Base-by-base conservation (phyloP, 164 flowering plant species). In the Vitis labrusca region DNA sequence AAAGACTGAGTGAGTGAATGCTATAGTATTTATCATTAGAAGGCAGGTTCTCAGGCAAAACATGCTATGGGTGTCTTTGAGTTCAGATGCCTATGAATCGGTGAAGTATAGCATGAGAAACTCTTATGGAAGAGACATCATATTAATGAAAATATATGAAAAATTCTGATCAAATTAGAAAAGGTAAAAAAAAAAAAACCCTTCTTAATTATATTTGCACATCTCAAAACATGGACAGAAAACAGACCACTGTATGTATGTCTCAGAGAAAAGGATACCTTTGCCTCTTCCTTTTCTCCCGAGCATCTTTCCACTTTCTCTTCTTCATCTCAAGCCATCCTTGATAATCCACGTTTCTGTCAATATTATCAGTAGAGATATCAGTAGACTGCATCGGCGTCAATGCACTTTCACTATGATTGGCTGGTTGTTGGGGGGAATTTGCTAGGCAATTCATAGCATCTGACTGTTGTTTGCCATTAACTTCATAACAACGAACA, bases 241-340 rank as follows among this genome's bases (percentile, higher is more conserved):
- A 52, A 65, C 14, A 32, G n/a, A 15, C 44, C 27, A 8, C 27
- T 50, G 3, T 65, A 53, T 29, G 23, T 53, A 55, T 29, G 27
- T 29, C 52, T 10, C 8, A 48, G 44, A 52, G 16, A 32, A 51
- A 27, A 70, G 49, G 23, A 30, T 82, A 93, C 99, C 93, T 88
- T 82, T 80, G 92, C 65, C 79, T 85, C 80, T 96, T 96, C 77
- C 90, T 84, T 80, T 68, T 87, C 55, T 92, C 98, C 17, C 88
- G 81, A 61, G 73, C 73, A 61, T 80, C 82, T 80, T 83, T 96
- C 99, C 99, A 96, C 73, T 91, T 96, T 76, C 97, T 83, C 80
- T 96, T 96, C 81, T 82, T 90, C 59, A 72, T 59, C 74, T 85
- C 90, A 74, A 96, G 95, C 99, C 99, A 96, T 65, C 96, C 97